phyloP scores from a whole-genome alignment of 441 rosid genomes.

The Breynia disticha region DNA sequence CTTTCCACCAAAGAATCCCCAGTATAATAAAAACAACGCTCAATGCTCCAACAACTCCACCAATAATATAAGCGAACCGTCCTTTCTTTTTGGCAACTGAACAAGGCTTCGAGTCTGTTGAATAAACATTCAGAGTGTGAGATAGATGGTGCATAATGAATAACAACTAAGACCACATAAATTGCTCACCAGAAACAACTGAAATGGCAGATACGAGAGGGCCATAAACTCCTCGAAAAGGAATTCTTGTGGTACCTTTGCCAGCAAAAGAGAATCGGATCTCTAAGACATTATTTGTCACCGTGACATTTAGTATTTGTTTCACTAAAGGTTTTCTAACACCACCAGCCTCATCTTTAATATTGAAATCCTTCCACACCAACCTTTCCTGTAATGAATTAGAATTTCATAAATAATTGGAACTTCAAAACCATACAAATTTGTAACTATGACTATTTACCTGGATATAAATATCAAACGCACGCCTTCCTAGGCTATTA shows the following conservation, averaged over 20 bases:
- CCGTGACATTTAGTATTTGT: slow-evolving; percentile 15
- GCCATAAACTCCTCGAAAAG: slow-evolving; percentile 25
- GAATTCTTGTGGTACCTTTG: slow-evolving; percentile 27
- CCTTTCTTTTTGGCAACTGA: slow-evolving; percentile 8
- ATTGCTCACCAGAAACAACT: slow-evolving; percentile 21
- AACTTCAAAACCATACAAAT: neutral
- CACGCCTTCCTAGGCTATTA: slow-evolving; percentile 48
- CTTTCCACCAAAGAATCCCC: slow-evolving; percentile 20
- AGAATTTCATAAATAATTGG: neutral
- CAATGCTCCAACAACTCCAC: slow-evolving; percentile 13
- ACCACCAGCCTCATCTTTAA: slow-evolving; percentile 21
- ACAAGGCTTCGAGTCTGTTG: slow-evolving; percentile 17
- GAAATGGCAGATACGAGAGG: slow-evolving; percentile 29
- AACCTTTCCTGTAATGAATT: slow-evolving; percentile 20
- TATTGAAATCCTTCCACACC: slow-evolving; percentile 20
- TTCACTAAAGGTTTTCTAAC: slow-evolving; percentile 15
- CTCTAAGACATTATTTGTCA: slow-evolving; percentile 23
- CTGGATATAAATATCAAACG: slow-evolving; percentile 55
- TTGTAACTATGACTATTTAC: slow-evolving; percentile 16
- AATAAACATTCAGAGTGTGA: neutral
- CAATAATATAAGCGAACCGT: slow-evolving; percentile 1
- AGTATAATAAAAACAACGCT: slow-evolving; percentile 13
- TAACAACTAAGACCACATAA: neutral
- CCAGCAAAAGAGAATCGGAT: slow-evolving; percentile 31
- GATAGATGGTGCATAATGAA: neutral